Evolutionary conservation across 805 yeast species (phyloP), one percentile per base, ranked within the genome.

Genomic region (Candida vartiovaarae): DNA sequence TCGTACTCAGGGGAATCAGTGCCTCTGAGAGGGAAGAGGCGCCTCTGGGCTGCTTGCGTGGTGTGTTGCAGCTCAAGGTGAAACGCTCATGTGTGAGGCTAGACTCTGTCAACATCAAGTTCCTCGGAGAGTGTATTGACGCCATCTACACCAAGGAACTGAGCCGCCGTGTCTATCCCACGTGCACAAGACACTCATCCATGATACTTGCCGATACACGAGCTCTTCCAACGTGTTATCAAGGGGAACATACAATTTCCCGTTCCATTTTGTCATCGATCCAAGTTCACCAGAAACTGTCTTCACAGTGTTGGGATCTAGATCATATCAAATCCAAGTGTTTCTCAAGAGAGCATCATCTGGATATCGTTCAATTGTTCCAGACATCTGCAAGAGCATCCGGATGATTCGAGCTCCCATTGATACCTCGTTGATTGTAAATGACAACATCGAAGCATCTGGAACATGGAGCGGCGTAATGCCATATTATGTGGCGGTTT

Each of bases 221-320:
- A 36, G 45, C 4, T 38, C 33, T 0, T 26, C 40, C 3, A 9
- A 15, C 2, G 29, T 31, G 27, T 38, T 50, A 11, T 32, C 48
- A 20, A 52, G 32, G 34, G 61, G 61, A 3, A 40, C 40, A 3
- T 51, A 56, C 38, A 42, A 36, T 1, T 44, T 55, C 27, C 61
- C 61, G 1, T 56, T 56, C 44, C 55, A 51, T 34, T 56, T 56
- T 34, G 32, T 43, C 11, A 39, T 56, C 34, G 55, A 51, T 35
- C 46, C 52, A 10, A 5, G 28, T 15, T 39, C 48, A 7, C 53
- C 61, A 8, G 61, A 56, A 38, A 32, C 51, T 3, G 32, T 53
- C 3, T 10, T 32, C 0, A 38, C 51, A 0, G 8, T 10, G 10
- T 40, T 52, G 10, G 54, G 53, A n/a, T 38, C 48, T 5, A 48